A percentile compares a stretch with the other conserved stretches of the same genome.
Evolutionary conservation across 345 rosid species (phyloP).

Genomic region (Eucalyptus cloeziana): DNA sequence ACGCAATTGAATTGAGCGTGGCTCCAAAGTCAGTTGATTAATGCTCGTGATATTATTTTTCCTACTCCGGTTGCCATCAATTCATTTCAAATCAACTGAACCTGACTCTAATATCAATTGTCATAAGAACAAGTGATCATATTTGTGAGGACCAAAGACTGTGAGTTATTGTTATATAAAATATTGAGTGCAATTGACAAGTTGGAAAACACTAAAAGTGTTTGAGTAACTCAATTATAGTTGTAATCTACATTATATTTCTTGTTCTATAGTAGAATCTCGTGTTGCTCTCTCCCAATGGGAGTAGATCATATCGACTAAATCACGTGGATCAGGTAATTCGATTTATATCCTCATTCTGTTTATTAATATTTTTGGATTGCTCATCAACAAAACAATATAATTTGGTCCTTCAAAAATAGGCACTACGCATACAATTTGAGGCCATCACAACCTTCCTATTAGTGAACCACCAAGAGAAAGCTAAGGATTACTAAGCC

Average conservation of each 20-base stretch:
- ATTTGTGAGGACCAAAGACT: not conserved
- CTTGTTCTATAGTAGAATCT: not conserved
- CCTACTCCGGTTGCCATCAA: not conserved
- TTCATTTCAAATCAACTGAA: not conserved
- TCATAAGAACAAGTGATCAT: not conserved
- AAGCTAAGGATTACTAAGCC: not conserved
- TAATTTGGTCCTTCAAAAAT: not conserved
- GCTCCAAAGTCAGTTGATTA: not conserved
- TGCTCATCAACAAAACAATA: not conserved
- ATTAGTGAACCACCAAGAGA: not conserved
- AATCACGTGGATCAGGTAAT: rapidly evolving
- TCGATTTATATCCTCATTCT: too few species aligned
- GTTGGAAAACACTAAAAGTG: not conserved
- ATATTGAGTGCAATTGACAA: not conserved
- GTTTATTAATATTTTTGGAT: not conserved
- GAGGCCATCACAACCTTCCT: not conserved
- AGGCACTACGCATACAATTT: not conserved
- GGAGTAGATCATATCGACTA: not conserved
- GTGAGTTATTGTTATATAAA: too few species aligned
- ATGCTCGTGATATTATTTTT: not conserved
- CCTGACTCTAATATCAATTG: rapidly evolving
- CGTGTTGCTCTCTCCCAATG: rapidly evolving
- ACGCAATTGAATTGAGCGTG: not conserved
- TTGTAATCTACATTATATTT: too few species aligned
- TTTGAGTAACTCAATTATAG: too few species aligned